Base-by-base conservation (phyloP, 2,329 filamentous ascomycete genomes). In the Xylogone sp. region DNA sequence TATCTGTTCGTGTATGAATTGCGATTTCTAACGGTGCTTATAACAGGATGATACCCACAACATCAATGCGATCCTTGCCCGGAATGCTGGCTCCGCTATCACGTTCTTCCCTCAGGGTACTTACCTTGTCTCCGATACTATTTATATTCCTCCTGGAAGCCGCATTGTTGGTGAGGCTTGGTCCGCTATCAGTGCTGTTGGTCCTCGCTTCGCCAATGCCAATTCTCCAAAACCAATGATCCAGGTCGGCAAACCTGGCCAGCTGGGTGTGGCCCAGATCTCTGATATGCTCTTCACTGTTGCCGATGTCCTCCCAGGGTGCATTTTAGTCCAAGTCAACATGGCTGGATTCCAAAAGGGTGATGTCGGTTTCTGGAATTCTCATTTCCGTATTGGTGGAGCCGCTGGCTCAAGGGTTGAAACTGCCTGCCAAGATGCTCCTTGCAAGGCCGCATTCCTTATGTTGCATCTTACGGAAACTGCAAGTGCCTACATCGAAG, bases 161-260 rank as follows among this genome's bases (percentile, higher is more conserved):
- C 70, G 71, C 2, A 73, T 84, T 21, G 69, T 81, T 9, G 82
- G 82, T 20, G 78, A 83, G 63, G 72, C 74, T 4, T 81, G 76
- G 71, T 71, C 78, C 8, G 70, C 69, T 8, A 76, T 78, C 60
- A 74, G 70, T n/a, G 79, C 69, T 2, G 65, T 64, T 3, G 78
- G 79, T n/a, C 53, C 55, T 54, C 69, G 65, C 29, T 82, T 76
- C 61, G 68, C 60, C 49, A 66, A 74, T 53, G 57, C 65, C 0
- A 61, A 55, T 21, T 67, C 66, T 24, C 79, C 80, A 0, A 65
- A 64, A 21, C 68, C 76, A 0, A 66, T 82, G 24, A 62, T 82
- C 12, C 65, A 71, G 58, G 70, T 86, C 3, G 82, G 81, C 16
- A 68, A 71, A 2, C 53, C 69, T 0, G 76, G 75, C 4, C 73